These are phyloP conservation scores for Thuja plicata DNA, from an alignment of 83 land plant species.

Conservation along the genomic window DNA sequence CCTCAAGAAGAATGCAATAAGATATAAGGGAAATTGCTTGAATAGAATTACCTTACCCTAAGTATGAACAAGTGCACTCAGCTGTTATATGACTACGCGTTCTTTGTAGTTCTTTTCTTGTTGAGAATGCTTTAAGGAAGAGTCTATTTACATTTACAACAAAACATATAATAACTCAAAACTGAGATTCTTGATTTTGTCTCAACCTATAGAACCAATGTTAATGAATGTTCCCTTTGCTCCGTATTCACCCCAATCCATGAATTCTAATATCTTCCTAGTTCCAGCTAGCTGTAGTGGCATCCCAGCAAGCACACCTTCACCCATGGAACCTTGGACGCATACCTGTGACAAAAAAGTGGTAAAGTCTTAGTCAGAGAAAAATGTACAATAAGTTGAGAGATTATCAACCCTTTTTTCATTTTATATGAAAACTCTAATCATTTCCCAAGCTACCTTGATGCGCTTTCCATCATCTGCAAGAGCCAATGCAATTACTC, in stretches of 20 bases:
- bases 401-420: not conserved
- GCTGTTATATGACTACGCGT: not conserved
- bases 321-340: conserved; percentile 98
- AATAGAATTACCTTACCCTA: not conserved
- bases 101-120: not conserved
- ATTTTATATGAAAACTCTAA: not conserved
- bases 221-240: conserved; percentile 85
- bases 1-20: not conserved
- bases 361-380: not conserved
- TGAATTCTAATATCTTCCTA: conserved; percentile 77
- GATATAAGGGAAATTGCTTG: not conserved
- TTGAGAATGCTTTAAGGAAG: not conserved
- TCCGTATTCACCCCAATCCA: conserved; percentile 97
- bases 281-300: conserved; percentile 94
- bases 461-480: conserved; percentile 97
- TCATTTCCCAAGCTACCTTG: conserved; percentile 45
- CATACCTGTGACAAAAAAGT: conserved; percentile 60
- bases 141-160: not conserved
- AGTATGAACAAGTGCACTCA: not conserved
- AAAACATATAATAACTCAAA: not conserved
- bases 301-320: conserved; percentile 88
- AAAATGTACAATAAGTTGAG: not conserved
- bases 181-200: not conserved
- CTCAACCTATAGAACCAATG: conserved; percentile 87
- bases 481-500: conserved; percentile 85